Percentiles rank a stretch among this genome's conserved stretches.
Conservation (phyloP, 108 stramenopile genomes). For the Conticribra weissflogii region DNA sequence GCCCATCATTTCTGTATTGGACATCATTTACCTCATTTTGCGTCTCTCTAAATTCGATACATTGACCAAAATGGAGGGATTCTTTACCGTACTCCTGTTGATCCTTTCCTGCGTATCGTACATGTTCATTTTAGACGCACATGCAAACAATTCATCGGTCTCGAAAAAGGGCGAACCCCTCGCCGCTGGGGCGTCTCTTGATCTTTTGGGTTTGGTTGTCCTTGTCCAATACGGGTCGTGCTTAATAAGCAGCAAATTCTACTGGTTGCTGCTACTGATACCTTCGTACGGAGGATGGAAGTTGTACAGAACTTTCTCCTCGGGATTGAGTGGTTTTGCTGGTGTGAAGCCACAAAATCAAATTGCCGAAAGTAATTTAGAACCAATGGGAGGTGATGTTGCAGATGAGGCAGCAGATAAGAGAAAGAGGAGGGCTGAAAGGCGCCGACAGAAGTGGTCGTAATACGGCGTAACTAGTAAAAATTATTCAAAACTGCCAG, state of each 20-base stretch:
- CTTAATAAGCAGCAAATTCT: slow-evolving; percentile 51
- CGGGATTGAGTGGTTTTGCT: slow-evolving; percentile 3
- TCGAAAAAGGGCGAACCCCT: slow-evolving; percentile 33
- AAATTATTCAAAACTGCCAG: too few species aligned
- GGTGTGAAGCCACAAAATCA: slow-evolving; percentile 12
- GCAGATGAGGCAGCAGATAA: slow-evolving; percentile 33
- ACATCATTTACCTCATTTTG: slow-evolving; percentile 50
- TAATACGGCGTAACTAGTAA: too few species aligned
- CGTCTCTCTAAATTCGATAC: slow-evolving; percentile 28
- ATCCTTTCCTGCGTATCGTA: slow-evolving; percentile 49
- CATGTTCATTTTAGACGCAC: slow-evolving; percentile 56
- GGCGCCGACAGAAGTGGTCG: slow-evolving; percentile 52
- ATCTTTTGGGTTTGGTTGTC: slow-evolving; percentile 57
- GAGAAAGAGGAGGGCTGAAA: slow-evolving; percentile 58
- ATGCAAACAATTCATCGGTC: slow-evolving; percentile 26
- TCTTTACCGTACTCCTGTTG: slow-evolving; percentile 31
- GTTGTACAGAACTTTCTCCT: slow-evolving; percentile 32
- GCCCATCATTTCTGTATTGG: slow-evolving; percentile 48
- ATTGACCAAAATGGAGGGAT: slow-evolving; percentile 23
- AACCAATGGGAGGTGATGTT: slow-evolving; percentile 2
- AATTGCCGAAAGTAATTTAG: slow-evolving; percentile 1
- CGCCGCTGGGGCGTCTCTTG: slow-evolving; percentile 60
- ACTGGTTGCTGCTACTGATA: slow-evolving; percentile 43
- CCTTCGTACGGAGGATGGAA: slow-evolving; percentile 41
- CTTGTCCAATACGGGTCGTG: slow-evolving; percentile 53